Base-by-base conservation (phyloP, 805 yeast species). In the Wickerhamiella bombiphila region DNA sequence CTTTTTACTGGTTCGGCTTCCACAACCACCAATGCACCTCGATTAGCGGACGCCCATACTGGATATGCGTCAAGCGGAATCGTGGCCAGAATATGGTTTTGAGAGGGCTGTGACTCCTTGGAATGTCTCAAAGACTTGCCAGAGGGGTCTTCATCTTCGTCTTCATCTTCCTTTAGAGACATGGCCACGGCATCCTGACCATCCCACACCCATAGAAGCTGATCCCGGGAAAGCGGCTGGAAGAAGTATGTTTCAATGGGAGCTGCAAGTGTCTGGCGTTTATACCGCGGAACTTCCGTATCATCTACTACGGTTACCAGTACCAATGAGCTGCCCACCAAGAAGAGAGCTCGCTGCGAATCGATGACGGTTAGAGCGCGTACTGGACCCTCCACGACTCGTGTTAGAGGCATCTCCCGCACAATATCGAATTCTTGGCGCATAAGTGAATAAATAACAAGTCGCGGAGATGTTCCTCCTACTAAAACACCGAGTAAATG, bases 21-120 rank as follows among this genome's bases (percentile, higher is more conserved):
- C n/a, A 69, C 51, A 4, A 74, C 71, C 37, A 67, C 57, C 5
- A 70, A 53, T 35, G 68, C 54, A 24, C 72, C 74, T 39, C 69
- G 67, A 25, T 58, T 61, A n/a, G 58, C 44, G 25, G 68, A 55
- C 24, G 66, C 55, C 3, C 70, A 63, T 17, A 70, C 52, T 0
- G 76, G 76, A 47, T 70, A 70, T n/a, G 67, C 58, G 22, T 65
- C 68, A n/a, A 64, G 50, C 39, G 40, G 60, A 3, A 57, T 49
- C 6, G 41, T 32, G 25, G 51, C 45, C 17, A 42, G 36, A 18
- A 22, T 24, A 9, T 9, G 13, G n/a, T n/a, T n/a, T n/a, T n/a
- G n/a, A n/a, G n/a, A n/a, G n/a, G n/a, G n/a, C n/a, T n/a, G n/a
- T n/a, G n/a, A n/a, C n/a, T n/a, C n/a, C n/a, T n/a, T n/a, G n/a